Base-by-base conservation (phyloP, 1,284 basidiomycete species). In the Microbotryum violaceum region DNA sequence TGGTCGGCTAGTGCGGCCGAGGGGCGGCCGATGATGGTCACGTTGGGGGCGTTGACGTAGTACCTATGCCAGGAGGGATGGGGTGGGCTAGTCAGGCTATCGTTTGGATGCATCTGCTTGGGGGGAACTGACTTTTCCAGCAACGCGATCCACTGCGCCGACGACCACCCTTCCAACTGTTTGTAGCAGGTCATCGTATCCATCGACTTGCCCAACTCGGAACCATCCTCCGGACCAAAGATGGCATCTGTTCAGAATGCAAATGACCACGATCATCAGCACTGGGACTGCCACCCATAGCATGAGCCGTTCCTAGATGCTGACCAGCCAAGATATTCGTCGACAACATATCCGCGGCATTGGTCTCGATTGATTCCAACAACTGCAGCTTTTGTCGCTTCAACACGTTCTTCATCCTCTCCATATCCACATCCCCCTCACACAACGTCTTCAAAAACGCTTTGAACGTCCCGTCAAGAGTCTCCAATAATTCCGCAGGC, bases 401-500 rank as follows among this genome's bases (percentile, higher is more conserved):
- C 59, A 99, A 85, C 23, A 97, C 80, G 82, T 89, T 87, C 21
- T 77, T 76, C 87, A 99, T 97, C 29, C 96, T 80, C 37, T 86
- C 81, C 88, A 97, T 93, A 76, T 98, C 91, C 60, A 98, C 80
- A 6, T 88, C 91, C 60, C 88, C 83, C 23, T 81, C 73, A 23
- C 82, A 83, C 56, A 97, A 88, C 51, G 83, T 82, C 67, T 79
- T 75, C 42, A 99, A 78, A 69, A 89, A 87, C 2, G 78, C 78
- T 70, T 82, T 83, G 52, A 98, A 79, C 72, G 83, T 85, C 48
- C 78, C 78, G 60, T 85, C 83, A 70, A 98, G 88, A 6, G 75
- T 77, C 44, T 88, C 81, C 29, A 98, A 79, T 70, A 87, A 79
- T 72, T 88, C 88, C 0, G 83, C 80, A 3, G 96, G 91, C 3